Conservation (phyloP, 2,329 filamentous ascomycete genomes). For the Tolypocladium album region DNA sequence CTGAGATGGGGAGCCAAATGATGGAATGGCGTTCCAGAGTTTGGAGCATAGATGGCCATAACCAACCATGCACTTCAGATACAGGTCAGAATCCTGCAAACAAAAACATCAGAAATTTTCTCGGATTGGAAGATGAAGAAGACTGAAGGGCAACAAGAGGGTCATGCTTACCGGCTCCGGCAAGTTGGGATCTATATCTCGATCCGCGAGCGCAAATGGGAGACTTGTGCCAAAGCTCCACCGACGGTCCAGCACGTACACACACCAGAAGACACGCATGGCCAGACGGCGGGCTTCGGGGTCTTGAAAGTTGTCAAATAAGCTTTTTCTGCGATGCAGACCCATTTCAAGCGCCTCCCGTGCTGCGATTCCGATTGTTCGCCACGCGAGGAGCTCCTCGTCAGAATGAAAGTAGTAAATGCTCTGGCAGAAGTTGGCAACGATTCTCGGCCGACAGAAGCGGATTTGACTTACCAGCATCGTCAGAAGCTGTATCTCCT, state of each 20-base stretch:
- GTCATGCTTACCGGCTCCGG: conserved; percentile 25
- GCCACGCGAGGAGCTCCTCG: conserved; percentile 38
- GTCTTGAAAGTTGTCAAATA: conserved; percentile 26
- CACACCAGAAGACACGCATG: conserved; percentile 35
- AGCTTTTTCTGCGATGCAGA: conserved; percentile 32
- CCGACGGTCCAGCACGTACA: conserved; percentile 38
- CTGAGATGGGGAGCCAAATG: conserved; percentile 21
- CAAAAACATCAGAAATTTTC: neutral
- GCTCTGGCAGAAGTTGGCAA: conserved; percentile 13
- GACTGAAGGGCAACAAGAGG: neutral
- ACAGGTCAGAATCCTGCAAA: conserved; percentile 22
- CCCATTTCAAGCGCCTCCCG: conserved; percentile 37
- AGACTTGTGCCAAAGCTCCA: conserved; percentile 42
- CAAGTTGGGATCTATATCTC: conserved; percentile 36
- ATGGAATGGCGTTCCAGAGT: conserved; percentile 32
- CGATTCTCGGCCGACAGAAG: neutral
- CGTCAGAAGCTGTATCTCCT: conserved; percentile 20
- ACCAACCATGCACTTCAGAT: conserved; percentile 35
- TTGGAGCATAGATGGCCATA: conserved; percentile 34
- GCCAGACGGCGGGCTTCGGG: conserved; percentile 17
- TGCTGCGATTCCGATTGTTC: conserved; percentile 33
- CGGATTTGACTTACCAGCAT: conserved; percentile 14
- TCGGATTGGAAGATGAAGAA: neutral
- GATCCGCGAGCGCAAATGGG: conserved; percentile 35
- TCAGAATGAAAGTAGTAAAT: conserved; percentile 34